phyloP scores from a whole-genome alignment of 176 grass and related monocot species.

The Oryza meridionalis region DNA sequence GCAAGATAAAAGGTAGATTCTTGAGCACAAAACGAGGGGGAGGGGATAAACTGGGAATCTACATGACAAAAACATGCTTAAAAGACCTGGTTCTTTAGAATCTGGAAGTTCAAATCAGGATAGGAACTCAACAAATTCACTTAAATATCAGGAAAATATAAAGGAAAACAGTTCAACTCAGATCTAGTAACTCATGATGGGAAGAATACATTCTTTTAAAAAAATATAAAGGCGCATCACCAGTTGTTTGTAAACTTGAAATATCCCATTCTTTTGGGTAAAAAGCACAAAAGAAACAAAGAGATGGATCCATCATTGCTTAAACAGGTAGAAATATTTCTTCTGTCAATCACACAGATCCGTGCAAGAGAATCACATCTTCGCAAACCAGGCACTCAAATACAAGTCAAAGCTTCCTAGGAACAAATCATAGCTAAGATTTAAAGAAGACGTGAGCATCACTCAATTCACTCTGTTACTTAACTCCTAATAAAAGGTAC shows the following conservation, averaged over 20 bases:
- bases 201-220: conserved; percentile 24
- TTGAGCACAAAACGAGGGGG: not conserved
- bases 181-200: conserved; percentile 48
- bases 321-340: conserved; percentile 40
- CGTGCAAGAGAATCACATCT: conserved; percentile 33
- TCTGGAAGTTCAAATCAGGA: conserved; percentile 23
- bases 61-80: conserved; percentile 31
- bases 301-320: conserved; percentile 47
- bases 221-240: conserved; percentile 30
- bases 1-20: not conserved
- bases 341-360: conserved; percentile 55
- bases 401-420: not conserved
- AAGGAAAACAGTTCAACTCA: conserved; percentile 47
- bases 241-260: conserved; percentile 40
- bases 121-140: conserved; percentile 30
- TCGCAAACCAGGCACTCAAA: conserved; percentile 41
- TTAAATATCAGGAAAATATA: conserved; percentile 39
- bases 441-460: conserved; percentile 22
- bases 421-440: conserved; percentile 34
- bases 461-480: not conserved
- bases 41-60: conserved; percentile 23
- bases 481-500: not conserved
- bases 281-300: conserved; percentile 45
- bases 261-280: conserved; percentile 49
- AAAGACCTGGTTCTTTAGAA: conserved; percentile 42